Base-by-base conservation (phyloP, 2,329 filamentous ascomycete species). In the Aureobasidium sp. region DNA sequence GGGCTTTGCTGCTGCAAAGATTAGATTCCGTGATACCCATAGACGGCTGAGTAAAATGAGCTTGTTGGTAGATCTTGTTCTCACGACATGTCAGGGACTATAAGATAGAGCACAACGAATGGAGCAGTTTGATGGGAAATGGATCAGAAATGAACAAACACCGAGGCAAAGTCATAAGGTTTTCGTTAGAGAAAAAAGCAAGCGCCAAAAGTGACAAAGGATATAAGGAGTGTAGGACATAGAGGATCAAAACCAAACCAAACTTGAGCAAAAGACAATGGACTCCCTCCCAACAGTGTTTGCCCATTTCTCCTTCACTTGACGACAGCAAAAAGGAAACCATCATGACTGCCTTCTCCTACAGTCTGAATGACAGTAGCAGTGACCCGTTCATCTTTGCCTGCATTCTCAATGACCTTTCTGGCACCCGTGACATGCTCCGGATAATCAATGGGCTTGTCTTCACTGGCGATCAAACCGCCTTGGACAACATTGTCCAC, bases 401-500 rank as follows among this genome's bases (percentile, higher is more conserved):
- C 77, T 20, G 75, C 71, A 42, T 71, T 73, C 69, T 77, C 77
- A 34, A 80, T 71, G 12, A 77, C 69, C 53, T 67, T 66, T 66
- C 73, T 70, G 37, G 69, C 61, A 8, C 67, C 67, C 31, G 37
- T 52, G 9, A 71, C 75, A 57, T 64, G 56, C 64, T 74, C 67
- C 1, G 65, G 64, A 20, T 52, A 49, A 22, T 66, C 67, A 34
- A 31, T 36, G 15, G 52, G 39, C 15, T 59, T 34, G 31, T 68
- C 64, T 15, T 67, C 67, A 15, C 71, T 65, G 25, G 74, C 73
- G 31, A 80, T 63, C 64, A 70, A 65, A 22, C 76, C 75, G 42
- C 72, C 70, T 57, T 73, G 66, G 9, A 83, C 78, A 3, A 82
- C 77, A 68, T 83, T 82, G 68, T 84, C 81, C 2, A 83, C 75